These are phyloP conservation scores for Aphanomyces stellatus DNA, from an alignment of 352 stramenopile genomes.

Conservation along the genomic window DNA sequence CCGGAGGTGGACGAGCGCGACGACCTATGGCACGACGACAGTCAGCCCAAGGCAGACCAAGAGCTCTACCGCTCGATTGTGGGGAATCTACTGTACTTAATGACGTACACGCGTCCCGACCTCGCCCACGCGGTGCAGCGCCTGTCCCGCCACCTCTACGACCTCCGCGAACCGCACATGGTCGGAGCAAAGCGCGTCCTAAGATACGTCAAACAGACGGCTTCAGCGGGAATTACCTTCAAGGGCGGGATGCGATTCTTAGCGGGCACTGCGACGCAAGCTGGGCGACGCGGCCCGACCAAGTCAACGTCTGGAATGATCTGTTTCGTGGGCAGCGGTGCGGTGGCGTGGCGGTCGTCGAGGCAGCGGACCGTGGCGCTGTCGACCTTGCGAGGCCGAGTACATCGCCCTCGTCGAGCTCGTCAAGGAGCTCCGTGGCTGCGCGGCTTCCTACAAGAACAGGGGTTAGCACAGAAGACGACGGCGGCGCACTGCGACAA, in stretches of 20 bases:
- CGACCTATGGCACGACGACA: not conserved
- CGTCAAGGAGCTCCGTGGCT: slow-evolving; percentile 21
- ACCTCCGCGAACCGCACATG: not conserved
- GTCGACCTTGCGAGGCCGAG: slow-evolving; percentile 21
- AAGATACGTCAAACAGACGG: not conserved
- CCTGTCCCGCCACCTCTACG: no score
- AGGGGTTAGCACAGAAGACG: not conserved
- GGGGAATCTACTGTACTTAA: slow-evolving; percentile 20
- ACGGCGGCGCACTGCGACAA: slow-evolving; percentile 20
- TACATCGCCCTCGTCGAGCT: slow-evolving; percentile 19
- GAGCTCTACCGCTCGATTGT: slow-evolving; percentile 9
- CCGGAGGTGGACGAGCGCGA: slow-evolving; percentile 8
- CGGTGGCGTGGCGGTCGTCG: not conserved
- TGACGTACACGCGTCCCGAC: slow-evolving; percentile 21
- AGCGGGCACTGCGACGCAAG: not conserved
- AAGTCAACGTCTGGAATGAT: not conserved
- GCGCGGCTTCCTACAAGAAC: not conserved
- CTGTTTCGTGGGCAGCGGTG: not conserved
- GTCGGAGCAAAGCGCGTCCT: not conserved
- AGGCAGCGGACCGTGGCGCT: slow-evolving; percentile 17
- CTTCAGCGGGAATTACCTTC: not conserved
- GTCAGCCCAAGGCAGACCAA: not conserved
- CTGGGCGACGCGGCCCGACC: slow-evolving; percentile 2
- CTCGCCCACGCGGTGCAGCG: slow-evolving; percentile 20
- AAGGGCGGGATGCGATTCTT: not conserved